These are phyloP conservation scores for Sporothrix phasma DNA, from an alignment of 2,329 filamentous ascomycete genomes.

Conservation along the genomic window DNA sequence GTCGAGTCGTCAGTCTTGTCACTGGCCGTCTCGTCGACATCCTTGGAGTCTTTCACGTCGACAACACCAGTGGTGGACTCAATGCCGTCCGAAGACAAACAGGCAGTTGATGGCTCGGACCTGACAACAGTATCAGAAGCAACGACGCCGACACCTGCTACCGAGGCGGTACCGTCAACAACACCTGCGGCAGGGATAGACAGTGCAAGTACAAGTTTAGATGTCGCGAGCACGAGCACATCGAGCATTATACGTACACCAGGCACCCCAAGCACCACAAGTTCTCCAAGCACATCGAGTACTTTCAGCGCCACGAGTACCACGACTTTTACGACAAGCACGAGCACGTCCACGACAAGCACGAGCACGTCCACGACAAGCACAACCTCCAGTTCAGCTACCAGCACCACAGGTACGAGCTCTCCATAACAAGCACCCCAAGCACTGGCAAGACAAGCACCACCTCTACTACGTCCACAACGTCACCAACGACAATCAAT, in stretches of 20 bases:
- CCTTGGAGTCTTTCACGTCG: neutral
- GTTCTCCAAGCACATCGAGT: neutral
- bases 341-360: neutral
- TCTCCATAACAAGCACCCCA: neutral
- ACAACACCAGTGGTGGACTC: neutral
- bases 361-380: neutral
- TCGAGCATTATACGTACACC: too few species aligned
- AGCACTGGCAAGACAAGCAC: neutral
- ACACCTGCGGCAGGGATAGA: too few species aligned
- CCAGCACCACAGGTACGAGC: neutral
- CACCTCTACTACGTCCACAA: neutral
- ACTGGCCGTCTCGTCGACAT: neutral
- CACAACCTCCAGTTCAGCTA: neutral
- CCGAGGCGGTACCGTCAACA: neutral
- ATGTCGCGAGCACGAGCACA: too few species aligned
- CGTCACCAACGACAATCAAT: neutral
- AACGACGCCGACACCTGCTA: neutral
- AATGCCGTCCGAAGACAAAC: neutral
- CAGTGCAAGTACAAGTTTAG: too few species aligned
- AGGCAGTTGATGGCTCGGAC: neutral
- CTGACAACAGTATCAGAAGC: neutral
- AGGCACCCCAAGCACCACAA: too few species aligned
- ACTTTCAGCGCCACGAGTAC: too few species aligned
- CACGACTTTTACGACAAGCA: too few species aligned
- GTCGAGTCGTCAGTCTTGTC: neutral